Evolutionary conservation across 805 yeast genomes (phyloP), one percentile per base, ranked within the genome.

Genomic region (Kazachstania martiniae): DNA sequence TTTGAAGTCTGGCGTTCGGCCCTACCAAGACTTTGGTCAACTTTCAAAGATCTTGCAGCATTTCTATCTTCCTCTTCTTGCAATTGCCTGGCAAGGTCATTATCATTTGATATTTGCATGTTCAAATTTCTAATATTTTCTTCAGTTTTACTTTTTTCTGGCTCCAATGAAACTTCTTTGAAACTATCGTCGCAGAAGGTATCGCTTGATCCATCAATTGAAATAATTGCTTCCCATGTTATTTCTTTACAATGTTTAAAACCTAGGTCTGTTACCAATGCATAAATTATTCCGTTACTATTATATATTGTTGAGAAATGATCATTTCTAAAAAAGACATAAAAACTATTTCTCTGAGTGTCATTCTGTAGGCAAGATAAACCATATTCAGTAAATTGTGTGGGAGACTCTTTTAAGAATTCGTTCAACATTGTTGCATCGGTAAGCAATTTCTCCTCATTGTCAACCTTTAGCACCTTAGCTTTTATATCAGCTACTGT

Each of bases 301-400:
- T 75, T 76, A 35, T 53, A 69, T 9, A 86, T 50, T 0, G 95
- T 84, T 39, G 73, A 70, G 57, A 84, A 87, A 56, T 89, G 96
- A 56, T 89, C 86, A 56, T 89, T 89, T 47, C 95, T 67, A 62
- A 89, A 89, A 39, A 89, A 70, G 0, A 89, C 72, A 1, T 75
- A 68, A 32, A 79, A 63, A n/a, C 73, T 65, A 26, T 73, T 73
- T 5, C 66, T 62, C 1, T 49, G 44, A 13, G 81, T 49, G 2
- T 60, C 45, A 2, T 55, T 48, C 37, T 61, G 56, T 40, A 82
- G 49, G 27, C 57, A 55, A 1, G 49, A 32, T 12, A 82, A 50
- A 0, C 97, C 97, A 25, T 58, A 52, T 1, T 58, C 58, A 0
- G 96, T 82, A 45, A 87, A 57, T 49, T 87, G 95, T 0, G 93